Base-by-base conservation (phyloP, 352 stramenopile genomes). In the Plasmopara viticola region DNA sequence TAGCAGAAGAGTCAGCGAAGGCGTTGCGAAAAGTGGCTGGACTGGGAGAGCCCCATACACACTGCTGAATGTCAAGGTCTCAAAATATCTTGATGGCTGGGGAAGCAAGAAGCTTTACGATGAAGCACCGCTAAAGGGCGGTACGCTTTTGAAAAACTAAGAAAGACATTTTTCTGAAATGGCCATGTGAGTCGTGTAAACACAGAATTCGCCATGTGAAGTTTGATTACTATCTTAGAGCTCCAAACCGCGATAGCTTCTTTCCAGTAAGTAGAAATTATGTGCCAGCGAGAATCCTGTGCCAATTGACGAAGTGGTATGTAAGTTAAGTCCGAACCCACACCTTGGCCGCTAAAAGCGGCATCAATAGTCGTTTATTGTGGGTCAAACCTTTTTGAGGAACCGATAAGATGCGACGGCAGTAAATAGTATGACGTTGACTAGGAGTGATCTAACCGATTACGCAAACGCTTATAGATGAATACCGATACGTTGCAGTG, bases 111-210 rank as follows among this genome's bases (percentile, higher is more conserved):
- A 51, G 51, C 0, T 37, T 37, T 37, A 12, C 31, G 31, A 12
- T 37, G 31, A 7, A 37, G 31, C 12, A 37, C 7, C 7, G 31
- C 31, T 12, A 37, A 12, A 37, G 31, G 7, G 7, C 12, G 7
- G 7, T 12, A 12, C 12, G 7, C 31, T 12, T 7, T 12, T 37
- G 31, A 12, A 37, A 37, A 37, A 12, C 31, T 7, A 7, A 37
- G 35, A 51, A 37, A 51, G 0, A 33, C 2, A 13, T 58, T 58
- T 6, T 58, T 51, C 51, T 42, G 51, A 6, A 51, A 29, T n/a
- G 35, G 43, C 44, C 51, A 58, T 0, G 51, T 51, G 20, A 58
- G 20, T 17, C 41, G 46, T 10, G 37, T 48, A 2, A 51, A 20
- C n/a, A 58, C 43, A 14, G 44, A 43, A 7, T 58, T 52, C 9